phyloP scores from a whole-genome alignment of 1,139 yeast genomes.

The Candida albicans region DNA sequence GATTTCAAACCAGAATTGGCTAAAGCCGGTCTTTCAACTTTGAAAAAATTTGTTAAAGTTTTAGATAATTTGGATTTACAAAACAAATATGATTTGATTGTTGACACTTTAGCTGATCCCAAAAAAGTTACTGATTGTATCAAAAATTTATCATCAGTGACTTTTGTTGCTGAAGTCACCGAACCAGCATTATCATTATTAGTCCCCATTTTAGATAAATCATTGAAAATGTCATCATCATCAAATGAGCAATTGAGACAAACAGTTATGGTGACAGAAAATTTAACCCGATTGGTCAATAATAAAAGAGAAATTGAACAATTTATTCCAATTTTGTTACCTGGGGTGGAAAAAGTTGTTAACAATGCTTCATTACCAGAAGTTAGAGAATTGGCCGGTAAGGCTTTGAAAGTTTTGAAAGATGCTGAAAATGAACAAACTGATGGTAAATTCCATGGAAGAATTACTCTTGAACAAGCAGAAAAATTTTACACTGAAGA shows the following conservation, averaged over 20 bases:
- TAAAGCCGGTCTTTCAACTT: conserved; percentile 71
- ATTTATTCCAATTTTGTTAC: conserved; percentile 81
- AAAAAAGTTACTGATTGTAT: conserved; percentile 85
- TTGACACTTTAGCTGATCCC: conserved; percentile 88
- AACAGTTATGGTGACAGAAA: conserved; percentile 94
- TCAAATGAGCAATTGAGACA: conserved; percentile 96
- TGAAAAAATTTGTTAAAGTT: conserved; percentile 72
- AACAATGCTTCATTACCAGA: conserved; percentile 94
- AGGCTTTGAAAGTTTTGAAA: conserved; percentile 77
- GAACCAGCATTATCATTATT: conserved; percentile 89
- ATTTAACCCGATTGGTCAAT: conserved; percentile 91
- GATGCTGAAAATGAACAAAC: conserved; percentile 72
- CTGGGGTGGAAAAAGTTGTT: conserved; percentile 86
- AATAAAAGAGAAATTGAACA: conserved; percentile 89
- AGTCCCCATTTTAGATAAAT: conserved; percentile 90
- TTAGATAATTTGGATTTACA: conserved; percentile 90
- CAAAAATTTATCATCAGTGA: conserved; percentile 85
- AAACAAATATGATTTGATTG: conserved; percentile 82
- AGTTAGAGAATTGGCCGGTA: conserved; percentile 88
- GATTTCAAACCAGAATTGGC: conserved; percentile 97
- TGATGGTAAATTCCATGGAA: conserved; percentile 76
- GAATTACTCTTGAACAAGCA: conserved; percentile 61
- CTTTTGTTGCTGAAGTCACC: conserved; percentile 97
- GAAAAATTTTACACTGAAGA: conserved; percentile 40
- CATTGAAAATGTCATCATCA: conserved; percentile 83